These are phyloP conservation scores for Russula abietina DNA, from an alignment of 768 basidiomycete species.

Conservation along the genomic window DNA sequence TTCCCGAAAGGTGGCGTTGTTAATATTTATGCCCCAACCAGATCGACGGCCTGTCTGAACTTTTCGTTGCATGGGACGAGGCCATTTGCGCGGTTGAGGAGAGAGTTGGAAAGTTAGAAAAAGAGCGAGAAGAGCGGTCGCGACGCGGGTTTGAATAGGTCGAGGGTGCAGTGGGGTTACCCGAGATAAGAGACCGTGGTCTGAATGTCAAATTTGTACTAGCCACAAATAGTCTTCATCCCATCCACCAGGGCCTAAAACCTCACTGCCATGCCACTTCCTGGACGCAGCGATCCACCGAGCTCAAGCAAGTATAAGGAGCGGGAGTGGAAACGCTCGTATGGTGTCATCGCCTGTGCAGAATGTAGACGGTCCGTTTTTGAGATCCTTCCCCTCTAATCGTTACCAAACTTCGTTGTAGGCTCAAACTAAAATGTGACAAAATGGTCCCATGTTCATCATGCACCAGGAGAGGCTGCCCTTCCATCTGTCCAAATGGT, in stretches of 20 bases:
- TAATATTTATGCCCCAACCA: constrained; percentile 28
- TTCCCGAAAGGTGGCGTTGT: background rate
- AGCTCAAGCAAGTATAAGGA: constrained; percentile 11
- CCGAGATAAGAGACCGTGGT: background rate
- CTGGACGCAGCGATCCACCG: constrained; percentile 2
- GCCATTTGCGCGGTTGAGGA: constrained; percentile 62
- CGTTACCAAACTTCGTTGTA: constrained; percentile 25
- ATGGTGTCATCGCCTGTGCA: constrained; percentile 24
- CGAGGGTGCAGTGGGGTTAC: background rate
- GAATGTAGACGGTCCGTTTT: constrained; percentile 24
- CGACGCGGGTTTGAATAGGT: constrained; percentile 53
- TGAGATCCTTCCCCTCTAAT: background rate
- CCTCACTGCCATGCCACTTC: constrained; percentile 1
- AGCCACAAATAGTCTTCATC: background rate
- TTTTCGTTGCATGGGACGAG: constrained; percentile 85
- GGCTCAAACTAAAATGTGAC: constrained; percentile 69
- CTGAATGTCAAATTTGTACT: background rate
- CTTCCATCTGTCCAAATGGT: constrained; percentile 70
- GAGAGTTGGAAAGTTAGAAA: constrained; percentile 50
- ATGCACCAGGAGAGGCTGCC: constrained; percentile 66
- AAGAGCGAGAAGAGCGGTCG: constrained; percentile 51
- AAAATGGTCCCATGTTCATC: constrained; percentile 54
- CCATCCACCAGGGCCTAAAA: background rate
- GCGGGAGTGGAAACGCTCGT: constrained; percentile 25
- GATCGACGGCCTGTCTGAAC: constrained; percentile 77